phyloP scores from a whole-genome alignment of 176 grass and related monocot species.

The Alloteropsis semialata region DNA sequence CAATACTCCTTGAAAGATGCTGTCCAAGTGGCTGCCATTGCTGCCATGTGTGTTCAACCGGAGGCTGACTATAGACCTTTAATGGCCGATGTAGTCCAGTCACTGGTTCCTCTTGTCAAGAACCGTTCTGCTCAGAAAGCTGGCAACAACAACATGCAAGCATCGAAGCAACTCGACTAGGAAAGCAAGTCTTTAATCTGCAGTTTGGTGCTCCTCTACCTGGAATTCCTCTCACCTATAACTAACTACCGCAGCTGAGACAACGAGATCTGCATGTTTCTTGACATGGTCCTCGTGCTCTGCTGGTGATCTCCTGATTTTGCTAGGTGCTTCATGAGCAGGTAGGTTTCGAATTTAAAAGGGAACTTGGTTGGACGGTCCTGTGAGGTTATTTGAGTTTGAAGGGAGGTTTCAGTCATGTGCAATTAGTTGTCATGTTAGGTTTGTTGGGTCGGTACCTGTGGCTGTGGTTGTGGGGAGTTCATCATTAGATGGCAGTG shows the following conservation, averaged over 20 bases:
- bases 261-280: neutral
- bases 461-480: conserved; percentile 11
- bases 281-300: conserved; percentile 1
- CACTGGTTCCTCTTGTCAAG: conserved; percentile 87
- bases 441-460: conserved; percentile 11
- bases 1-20: conserved; percentile 97
- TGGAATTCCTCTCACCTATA: conserved; percentile 8
- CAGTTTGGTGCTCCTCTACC: neutral
- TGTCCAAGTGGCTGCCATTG: conserved; percentile 96
- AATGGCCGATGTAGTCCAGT: conserved; percentile 98
- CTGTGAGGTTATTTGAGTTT: conserved; percentile 33
- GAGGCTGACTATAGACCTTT: conserved; percentile 97
- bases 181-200: neutral
- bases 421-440: conserved; percentile 18
- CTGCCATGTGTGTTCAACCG: conserved; percentile 95
- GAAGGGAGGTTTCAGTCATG: conserved; percentile 29
- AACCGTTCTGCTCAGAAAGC: conserved; percentile 45
- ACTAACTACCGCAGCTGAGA: conserved; percentile 7
- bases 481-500: conserved; percentile 12
- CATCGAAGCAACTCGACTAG: conserved; percentile 33
- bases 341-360: conserved; percentile 14
- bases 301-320: conserved; percentile 15
- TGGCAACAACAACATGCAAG: conserved; percentile 43
- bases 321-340: neutral
- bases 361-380: conserved; percentile 10